Evolutionary conservation across 768 basidiomycete species (phyloP).

Genomic region (Panaeolus cyanescens): DNA sequence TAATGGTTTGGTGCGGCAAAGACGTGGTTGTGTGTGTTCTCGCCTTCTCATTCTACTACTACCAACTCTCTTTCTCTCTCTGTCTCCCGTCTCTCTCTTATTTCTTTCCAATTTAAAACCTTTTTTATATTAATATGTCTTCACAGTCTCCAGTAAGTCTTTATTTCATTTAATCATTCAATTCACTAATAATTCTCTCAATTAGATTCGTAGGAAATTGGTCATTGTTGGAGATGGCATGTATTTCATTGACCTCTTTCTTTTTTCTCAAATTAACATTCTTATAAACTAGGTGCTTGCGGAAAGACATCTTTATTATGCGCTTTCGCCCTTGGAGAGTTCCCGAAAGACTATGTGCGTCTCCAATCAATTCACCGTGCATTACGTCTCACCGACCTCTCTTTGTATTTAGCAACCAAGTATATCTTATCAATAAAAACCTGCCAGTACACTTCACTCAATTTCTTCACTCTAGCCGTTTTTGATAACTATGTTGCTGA

Average conservation of each 20-base stretch:
- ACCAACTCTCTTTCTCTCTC: constrained; percentile 16
- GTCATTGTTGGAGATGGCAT: constrained; percentile 96
- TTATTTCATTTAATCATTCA: constrained; percentile 7
- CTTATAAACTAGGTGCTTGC: constrained; percentile 69
- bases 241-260: constrained; percentile 28
- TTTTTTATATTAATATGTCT: constrained; percentile 28
- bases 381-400: constrained; percentile 12
- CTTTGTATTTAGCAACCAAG: constrained; percentile 54
- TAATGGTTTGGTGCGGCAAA: not conserved
- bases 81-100: constrained; percentile 9
- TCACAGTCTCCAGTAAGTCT: constrained; percentile 63
- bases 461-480: constrained; percentile 60
- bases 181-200: constrained; percentile 13
- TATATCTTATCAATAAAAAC: constrained; percentile 25
- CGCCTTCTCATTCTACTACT: not conserved
- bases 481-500: constrained; percentile 99
- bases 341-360: constrained; percentile 94
- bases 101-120: not conserved
- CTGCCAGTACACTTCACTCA: constrained; percentile 16
- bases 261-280: constrained; percentile 21
- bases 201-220: constrained; percentile 88
- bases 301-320: constrained; percentile 93
- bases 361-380: constrained; percentile 8
- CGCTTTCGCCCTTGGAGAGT: constrained; percentile 92
- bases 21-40: not conserved